A percentile compares a stretch with the other conserved stretches of the same genome.
phyloP scores from a whole-genome alignment of 1,139 yeast species.

The Pneumocystis wakefieldiae region DNA sequence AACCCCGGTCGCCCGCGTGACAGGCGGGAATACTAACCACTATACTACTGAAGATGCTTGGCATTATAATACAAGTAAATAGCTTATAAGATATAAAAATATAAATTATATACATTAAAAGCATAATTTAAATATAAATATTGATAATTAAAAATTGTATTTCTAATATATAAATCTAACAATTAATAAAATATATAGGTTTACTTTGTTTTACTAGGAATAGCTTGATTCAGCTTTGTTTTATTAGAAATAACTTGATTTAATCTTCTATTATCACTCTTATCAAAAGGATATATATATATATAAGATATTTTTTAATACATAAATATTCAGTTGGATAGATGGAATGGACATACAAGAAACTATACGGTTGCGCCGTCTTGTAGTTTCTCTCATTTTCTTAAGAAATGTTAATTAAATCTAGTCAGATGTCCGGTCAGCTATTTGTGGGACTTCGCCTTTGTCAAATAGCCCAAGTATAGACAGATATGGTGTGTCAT shows the following conservation, averaged over 20 bases:
- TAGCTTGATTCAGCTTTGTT: no score
- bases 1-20: constrained; percentile 12
- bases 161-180: no score
- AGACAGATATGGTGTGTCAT: neutral
- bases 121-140: no score
- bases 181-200: no score
- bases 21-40: constrained; percentile 11
- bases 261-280: neutral
- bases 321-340: neutral
- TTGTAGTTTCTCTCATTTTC: neutral
- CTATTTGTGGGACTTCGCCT: neutral
- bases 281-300: neutral
- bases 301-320: neutral
- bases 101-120: no score
- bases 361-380: neutral
- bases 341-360: neutral
- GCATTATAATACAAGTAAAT: neutral
- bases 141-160: no score
- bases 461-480: neutral
- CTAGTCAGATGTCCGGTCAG: neutral
- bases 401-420: neutral
- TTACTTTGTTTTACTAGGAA: no score
- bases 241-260: no score
- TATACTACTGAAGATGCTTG: constrained; percentile 7
- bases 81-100: neutral